Percentiles rank a stretch among this genome's conserved stretches.
These are phyloP conservation scores for Apiospora koreana DNA, from an alignment of 2,329 filamentous ascomycete genomes.

Conservation along the genomic window DNA sequence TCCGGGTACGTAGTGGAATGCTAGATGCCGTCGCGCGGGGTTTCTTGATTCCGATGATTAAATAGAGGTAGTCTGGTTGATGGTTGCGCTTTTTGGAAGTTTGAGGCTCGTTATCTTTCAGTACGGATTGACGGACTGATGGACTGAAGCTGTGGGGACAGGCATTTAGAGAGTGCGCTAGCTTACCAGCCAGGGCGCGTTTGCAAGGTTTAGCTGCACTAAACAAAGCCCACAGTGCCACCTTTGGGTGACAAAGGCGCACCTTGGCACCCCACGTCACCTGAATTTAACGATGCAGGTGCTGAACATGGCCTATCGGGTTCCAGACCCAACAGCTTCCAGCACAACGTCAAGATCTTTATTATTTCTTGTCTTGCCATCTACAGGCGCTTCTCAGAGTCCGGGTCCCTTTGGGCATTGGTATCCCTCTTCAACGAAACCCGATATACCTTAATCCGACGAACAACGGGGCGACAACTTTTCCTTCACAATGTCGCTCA, in stretches of 20 bases:
- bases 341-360: neutral
- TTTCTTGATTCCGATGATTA: neutral
- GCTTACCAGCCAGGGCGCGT: neutral
- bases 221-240: neutral
- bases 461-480: neutral
- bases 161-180: neutral
- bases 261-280: slow-evolving; percentile 3
- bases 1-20: neutral
- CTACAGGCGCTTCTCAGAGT: neutral
- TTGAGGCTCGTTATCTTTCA: neutral
- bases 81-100: neutral
- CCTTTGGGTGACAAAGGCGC: neutral
- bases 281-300: neutral
- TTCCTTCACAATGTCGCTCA: slow-evolving; percentile 16
- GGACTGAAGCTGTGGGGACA: neutral
- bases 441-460: neutral
- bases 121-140: too few relatives aligned
- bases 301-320: neutral
- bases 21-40: neutral
- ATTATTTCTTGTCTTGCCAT: neutral
- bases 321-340: neutral
- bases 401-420: neutral
- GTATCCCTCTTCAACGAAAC: neutral
- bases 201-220: neutral
- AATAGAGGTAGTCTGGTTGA: neutral